Conservation (phyloP, 257 asterid genomes). For the Solanum pimpinellifolium region DNA sequence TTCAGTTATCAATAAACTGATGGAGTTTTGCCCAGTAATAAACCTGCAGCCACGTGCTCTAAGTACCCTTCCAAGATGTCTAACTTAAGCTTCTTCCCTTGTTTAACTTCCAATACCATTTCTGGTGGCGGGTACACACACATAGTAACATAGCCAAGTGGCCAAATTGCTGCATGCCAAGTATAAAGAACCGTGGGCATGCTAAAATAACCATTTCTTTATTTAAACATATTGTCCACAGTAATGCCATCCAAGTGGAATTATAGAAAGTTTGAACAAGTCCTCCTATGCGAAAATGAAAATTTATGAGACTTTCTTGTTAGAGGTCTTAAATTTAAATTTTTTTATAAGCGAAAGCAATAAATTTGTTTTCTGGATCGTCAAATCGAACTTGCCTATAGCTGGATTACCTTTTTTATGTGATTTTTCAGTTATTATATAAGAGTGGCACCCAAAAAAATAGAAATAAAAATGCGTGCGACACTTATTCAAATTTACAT, state of each 20-base stretch:
- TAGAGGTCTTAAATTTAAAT: no score
- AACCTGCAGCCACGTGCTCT: neutral
- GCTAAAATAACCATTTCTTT: neutral
- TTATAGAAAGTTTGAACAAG: no score
- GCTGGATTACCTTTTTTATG: no score
- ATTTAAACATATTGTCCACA: no score
- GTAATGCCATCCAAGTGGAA: no score
- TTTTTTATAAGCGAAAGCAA: accelerated
- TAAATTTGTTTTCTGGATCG: accelerated
- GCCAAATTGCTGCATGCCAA: neutral
- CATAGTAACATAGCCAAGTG: neutral
- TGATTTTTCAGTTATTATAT: no score
- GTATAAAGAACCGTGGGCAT: neutral
- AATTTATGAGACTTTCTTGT: no score
- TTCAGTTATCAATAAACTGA: neutral
- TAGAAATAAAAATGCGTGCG: no score
- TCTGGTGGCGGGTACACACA: neutral
- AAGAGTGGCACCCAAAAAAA: no score
- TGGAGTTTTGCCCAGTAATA: neutral
- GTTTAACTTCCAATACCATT: neutral
- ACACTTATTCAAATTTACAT: no score
- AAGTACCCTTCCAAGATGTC: neutral
- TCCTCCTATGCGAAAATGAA: no score
- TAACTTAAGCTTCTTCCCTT: neutral
- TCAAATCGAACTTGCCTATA: no score